phyloP scores from a whole-genome alignment of 371 early-diverging fungal genomes.

The Mucor ambiguus region DNA sequence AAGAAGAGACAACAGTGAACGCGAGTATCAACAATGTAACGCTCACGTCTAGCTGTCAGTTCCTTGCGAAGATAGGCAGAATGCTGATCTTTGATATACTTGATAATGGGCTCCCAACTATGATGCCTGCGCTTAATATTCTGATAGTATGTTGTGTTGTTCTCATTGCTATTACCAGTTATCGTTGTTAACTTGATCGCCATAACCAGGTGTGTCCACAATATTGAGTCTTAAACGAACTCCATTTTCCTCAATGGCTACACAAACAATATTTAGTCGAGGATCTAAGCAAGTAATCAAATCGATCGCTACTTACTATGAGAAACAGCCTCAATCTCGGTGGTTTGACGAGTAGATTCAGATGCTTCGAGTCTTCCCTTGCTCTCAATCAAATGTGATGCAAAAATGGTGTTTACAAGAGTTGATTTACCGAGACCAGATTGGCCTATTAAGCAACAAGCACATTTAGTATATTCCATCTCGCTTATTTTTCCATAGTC shows the following conservation, averaged over 20 bases:
- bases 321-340: conserved; percentile 81
- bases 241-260: conserved; percentile 83
- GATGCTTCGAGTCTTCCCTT: conserved; percentile 77
- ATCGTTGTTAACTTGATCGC: conserved; percentile 88
- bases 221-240: conserved; percentile 84
- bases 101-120: conserved; percentile 88
- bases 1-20: conserved; percentile 84
- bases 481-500: neutral
- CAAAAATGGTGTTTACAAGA: conserved; percentile 94
- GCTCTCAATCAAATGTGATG: conserved; percentile 83
- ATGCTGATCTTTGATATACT: conserved; percentile 93
- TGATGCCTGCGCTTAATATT: neutral
- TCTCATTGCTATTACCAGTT: conserved; percentile 60
- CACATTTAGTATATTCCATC: neutral
- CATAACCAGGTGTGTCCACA: conserved; percentile 82
- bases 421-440: conserved; percentile 99
- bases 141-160: neutral
- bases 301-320: conserved; percentile 55
- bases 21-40: conserved; percentile 82
- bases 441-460: conserved; percentile 66
- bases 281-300: neutral
- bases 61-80: conserved; percentile 87
- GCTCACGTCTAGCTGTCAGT: conserved; percentile 82
- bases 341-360: conserved; percentile 80
- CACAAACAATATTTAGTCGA: conserved; percentile 6